Evolutionary conservation across 495 filamentous ascomycete genomes (phyloP).

Genomic region (Tuber indicum): DNA sequence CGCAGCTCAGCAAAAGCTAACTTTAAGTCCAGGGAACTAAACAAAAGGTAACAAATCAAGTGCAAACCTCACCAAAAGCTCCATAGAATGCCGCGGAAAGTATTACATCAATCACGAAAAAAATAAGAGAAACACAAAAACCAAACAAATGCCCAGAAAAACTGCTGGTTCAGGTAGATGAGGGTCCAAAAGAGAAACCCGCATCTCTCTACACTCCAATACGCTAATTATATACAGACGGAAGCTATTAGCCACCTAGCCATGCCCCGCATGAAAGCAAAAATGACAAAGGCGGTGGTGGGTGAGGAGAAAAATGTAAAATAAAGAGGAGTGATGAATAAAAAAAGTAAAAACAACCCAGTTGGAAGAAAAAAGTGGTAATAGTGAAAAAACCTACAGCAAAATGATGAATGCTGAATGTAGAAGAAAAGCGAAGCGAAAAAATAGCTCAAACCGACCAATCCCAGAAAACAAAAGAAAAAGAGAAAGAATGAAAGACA

Average conservation of each 20-base stretch:
- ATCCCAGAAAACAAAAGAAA: conserved; percentile 22
- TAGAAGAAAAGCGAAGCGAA: conserved; percentile 18
- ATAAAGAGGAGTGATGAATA: conserved; percentile 1
- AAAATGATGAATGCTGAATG: conserved; percentile 29
- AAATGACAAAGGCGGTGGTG: conserved; percentile 14
- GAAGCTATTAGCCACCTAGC: conserved; percentile 18
- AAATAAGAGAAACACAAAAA: neutral
- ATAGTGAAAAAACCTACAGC: conserved; percentile 11
- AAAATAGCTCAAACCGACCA: conserved; percentile 23
- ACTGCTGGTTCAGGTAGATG: neutral
- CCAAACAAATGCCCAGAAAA: conserved; percentile 5
- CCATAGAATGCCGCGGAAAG: conserved; percentile 1
- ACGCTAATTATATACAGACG: conserved; percentile 26
- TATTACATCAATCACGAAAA: neutral
- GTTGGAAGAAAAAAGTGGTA: conserved; percentile 19
- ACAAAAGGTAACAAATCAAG: neutral
- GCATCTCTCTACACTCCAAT: conserved; percentile 18
- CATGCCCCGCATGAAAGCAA: conserved; percentile 18
- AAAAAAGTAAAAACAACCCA: conserved; percentile 19
- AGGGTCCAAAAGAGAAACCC: neutral
- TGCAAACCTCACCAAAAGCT: neutral
- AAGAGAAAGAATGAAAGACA: conserved; percentile 7
- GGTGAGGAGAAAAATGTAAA: conserved; percentile 28
- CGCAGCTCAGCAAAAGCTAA: neutral
- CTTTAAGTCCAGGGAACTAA: neutral